phyloP scores from a whole-genome alignment of 495 filamentous ascomycete genomes.

The Pseudoneurospora amorphoporcata region DNA sequence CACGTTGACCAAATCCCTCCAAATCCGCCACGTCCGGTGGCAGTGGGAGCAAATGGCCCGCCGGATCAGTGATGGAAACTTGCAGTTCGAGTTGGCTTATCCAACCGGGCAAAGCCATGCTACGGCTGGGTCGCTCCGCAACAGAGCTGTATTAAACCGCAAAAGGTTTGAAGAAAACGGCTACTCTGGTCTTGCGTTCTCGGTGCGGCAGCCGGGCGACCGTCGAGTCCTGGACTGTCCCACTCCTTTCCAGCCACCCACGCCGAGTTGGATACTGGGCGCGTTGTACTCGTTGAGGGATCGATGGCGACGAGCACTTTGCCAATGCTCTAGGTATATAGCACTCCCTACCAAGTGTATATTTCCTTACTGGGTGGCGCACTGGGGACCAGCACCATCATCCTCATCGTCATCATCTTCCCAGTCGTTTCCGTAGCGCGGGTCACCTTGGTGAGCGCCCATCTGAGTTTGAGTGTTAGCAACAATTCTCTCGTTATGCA shows the following conservation, averaged over 20 bases:
- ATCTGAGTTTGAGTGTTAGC: conserved; percentile 35
- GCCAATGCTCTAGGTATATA: background rate
- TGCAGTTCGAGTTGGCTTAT: background rate
- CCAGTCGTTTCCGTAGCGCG: conserved; percentile 58
- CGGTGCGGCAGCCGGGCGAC: background rate
- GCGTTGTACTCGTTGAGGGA: background rate
- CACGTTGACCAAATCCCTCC: background rate
- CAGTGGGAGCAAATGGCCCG: background rate
- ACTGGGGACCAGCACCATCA: conserved; percentile 53
- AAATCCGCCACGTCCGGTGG: background rate
- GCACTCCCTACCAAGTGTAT: conserved; percentile 12
- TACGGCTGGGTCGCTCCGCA: background rate
- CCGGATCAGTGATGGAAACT: background rate
- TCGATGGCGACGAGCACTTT: background rate
- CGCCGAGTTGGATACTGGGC: background rate
- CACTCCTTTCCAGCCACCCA: background rate
- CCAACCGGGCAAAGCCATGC: background rate
- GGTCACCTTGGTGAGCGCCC: conserved; percentile 56
- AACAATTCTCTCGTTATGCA: background rate
- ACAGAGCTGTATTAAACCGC: background rate
- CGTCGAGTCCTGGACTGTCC: background rate
- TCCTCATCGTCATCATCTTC: conserved; percentile 73
- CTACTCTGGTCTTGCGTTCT: background rate
- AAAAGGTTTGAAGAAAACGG: background rate
- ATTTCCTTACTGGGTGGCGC: conserved; percentile 65